A percentile compares a stretch with the other conserved stretches of the same genome.
Evolutionary conservation across 192 early-diverging fungal species (phyloP).

Genomic region (Rhizophagus clarus): DNA sequence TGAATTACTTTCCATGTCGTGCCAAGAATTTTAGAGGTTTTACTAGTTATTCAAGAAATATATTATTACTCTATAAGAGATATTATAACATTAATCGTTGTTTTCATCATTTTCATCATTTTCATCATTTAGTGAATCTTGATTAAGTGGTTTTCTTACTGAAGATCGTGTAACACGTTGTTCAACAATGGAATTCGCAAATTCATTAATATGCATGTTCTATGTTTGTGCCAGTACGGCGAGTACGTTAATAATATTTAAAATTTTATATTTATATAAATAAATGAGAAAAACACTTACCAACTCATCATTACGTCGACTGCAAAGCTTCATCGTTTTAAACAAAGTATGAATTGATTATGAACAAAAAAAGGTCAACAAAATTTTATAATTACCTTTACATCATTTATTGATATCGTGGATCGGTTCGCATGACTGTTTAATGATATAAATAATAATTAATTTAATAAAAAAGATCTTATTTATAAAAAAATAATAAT

Average conservation of each 20-base stretch:
- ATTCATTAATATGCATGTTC: not conserved
- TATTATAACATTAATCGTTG: not conserved
- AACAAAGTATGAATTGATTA: not conserved
- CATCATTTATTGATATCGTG: not conserved
- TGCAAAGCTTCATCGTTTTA: not conserved
- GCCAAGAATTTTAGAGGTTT: too few species aligned
- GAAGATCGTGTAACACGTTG: not conserved
- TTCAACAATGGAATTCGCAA: not conserved
- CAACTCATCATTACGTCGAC: not conserved
- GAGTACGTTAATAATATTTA: not conserved
- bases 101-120: too few species aligned
- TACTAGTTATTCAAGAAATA: too few species aligned
- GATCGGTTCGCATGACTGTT: not conserved
- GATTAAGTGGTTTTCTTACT: not conserved
- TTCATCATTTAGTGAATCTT: not conserved
- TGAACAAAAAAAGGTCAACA: not conserved
- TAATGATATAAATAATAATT: not conserved
- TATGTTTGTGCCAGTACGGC: not conserved
- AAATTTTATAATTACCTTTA: not conserved
- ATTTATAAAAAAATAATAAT: not conserved
- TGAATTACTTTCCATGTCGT: too few species aligned
- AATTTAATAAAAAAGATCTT: not conserved
- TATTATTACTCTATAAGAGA: not conserved
- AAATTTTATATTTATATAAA: not conserved
- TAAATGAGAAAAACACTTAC: not conserved